Base-by-base conservation (phyloP, 2,329 filamentous ascomycete species). In the Geosmithia flava region DNA sequence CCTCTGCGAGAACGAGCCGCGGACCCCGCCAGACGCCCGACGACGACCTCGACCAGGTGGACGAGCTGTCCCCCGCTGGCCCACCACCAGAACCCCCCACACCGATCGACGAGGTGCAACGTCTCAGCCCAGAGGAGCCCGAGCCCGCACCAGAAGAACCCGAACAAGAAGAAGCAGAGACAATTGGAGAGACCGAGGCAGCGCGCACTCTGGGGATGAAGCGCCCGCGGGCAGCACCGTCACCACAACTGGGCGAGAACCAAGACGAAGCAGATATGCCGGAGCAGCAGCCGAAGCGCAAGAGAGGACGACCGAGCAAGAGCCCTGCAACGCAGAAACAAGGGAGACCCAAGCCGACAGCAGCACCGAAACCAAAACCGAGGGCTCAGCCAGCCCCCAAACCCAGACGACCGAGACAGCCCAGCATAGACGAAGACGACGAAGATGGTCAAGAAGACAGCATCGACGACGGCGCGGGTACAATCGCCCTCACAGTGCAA, bases 401-500 rank as follows among this genome's bases (percentile, higher is more conserved):
- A 16, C 33, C 33, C 33, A 37, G 33, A 16, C 33, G 33, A 37
- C 33, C 33, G 15, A 37, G 33, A 62, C 55, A 46, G 46, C 49
- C 46, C 59, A 55, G 16, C 53, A 53, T 5, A 59, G 53, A 49
- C 41, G 50, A 33, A 49, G 45, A 42, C 48, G 29, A 46, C 44
- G 29, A 42, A 44, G 42, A 48, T 33, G 47, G 13, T 3, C 11
- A 37, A 11, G 33, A 16, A 3, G 19, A 23, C 15, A 54, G 41
- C 33, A 37, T 37, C 11, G 46, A 50, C 15, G 44, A 46, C 5
- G 29, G 43, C 15, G 40, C 44, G 7, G 20, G 23, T 5, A 59
- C 60, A 2, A 65, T 82, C 42, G 72, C 77, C 6, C 70, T 83
- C n/a, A 74, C 69, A 1, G 75, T 82, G 0, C 78, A 83, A 56